These are phyloP conservation scores for Nigrospora osmanthi DNA, from an alignment of 2,329 filamentous ascomycete species.

Conservation along the genomic window DNA sequence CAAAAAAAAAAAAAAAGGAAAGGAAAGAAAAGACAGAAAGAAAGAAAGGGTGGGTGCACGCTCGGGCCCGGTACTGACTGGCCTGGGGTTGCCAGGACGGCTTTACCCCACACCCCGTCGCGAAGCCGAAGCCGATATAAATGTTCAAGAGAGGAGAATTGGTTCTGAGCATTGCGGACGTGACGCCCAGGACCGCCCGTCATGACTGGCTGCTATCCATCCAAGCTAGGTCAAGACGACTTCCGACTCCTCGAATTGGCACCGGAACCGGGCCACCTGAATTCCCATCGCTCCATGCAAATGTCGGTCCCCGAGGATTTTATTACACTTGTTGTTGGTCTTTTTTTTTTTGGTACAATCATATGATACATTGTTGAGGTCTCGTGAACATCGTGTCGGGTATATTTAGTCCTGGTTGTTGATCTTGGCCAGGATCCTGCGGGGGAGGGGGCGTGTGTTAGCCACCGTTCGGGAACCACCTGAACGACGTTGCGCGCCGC, in stretches of 20 bases:
- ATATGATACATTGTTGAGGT: slow-evolving; percentile 16
- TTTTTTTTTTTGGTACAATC: slow-evolving; percentile 5
- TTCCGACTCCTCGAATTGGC: slow-evolving; percentile 3
- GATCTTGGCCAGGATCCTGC: slow-evolving; percentile 95
- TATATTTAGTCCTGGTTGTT: slow-evolving; percentile 59
- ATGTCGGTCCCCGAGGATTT: slow-evolving; percentile 9
- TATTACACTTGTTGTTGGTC: slow-evolving; percentile 11
- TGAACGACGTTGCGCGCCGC: neutral
- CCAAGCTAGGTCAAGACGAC: slow-evolving; percentile 8
- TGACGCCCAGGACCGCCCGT: neutral
- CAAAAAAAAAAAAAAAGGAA: no score
- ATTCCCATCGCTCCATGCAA: slow-evolving; percentile 15
- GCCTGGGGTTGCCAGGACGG: no score
- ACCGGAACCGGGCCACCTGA: neutral
- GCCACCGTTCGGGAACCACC: neutral
- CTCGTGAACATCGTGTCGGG: neutral
- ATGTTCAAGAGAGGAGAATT: slow-evolving; percentile 10
- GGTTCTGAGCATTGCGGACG: slow-evolving; percentile 9
- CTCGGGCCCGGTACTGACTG: no score
- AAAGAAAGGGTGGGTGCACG: no score
- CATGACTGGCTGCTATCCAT: slow-evolving; percentile 7
- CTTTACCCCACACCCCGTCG: no score
- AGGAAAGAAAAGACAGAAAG: no score
- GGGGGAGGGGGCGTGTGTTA: slow-evolving; percentile 1
- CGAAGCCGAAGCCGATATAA: neutral